Percentiles rank a stretch among this genome's conserved stretches.
Evolutionary conservation across 805 yeast genomes (phyloP).

Genomic region (Lipomyces mesembrius): DNA sequence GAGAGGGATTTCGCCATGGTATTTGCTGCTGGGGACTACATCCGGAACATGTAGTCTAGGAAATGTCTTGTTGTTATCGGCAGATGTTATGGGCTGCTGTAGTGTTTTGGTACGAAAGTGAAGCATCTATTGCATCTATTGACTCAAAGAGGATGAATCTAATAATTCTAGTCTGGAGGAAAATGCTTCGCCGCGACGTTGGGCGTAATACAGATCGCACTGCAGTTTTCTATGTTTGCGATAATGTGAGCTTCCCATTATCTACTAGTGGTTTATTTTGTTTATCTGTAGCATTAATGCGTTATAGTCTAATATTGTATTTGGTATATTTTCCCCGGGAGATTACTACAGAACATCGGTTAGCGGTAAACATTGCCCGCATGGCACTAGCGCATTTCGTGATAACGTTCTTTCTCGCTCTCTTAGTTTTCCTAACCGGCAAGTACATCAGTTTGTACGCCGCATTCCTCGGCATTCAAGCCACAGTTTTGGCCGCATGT

Average conservation of each 20-base stretch:
- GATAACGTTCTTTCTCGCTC: constrained; percentile 47
- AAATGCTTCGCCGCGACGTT: constrained; percentile 70
- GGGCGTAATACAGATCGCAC: constrained; percentile 67
- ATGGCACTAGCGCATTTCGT: constrained; percentile 48
- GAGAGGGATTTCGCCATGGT: constrained; percentile 78
- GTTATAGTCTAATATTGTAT: constrained; percentile 23
- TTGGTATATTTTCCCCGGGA: constrained; percentile 28
- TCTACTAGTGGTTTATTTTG: background rate
- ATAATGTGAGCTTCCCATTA: constrained; percentile 47
- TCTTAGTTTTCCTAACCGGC: constrained; percentile 28
- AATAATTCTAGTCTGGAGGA: constrained; percentile 46
- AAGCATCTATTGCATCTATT: background rate
- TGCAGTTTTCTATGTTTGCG: constrained; percentile 64
- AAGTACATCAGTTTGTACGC: constrained; percentile 45
- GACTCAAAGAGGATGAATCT: background rate
- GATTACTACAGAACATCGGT: constrained; percentile 8
- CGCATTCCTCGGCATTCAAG: constrained; percentile 63
- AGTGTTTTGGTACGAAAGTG: constrained; percentile 40
- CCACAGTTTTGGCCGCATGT: constrained; percentile 64
- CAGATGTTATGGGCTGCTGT: constrained; percentile 69
- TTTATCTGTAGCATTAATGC: constrained; percentile 1
- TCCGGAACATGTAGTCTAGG: constrained; percentile 70
- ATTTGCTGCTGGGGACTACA: constrained; percentile 68
- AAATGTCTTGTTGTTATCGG: constrained; percentile 66
- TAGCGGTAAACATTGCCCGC: constrained; percentile 38